phyloP scores from a whole-genome alignment of 1,284 basidiomycete species.

The Abortiporus biennis region DNA sequence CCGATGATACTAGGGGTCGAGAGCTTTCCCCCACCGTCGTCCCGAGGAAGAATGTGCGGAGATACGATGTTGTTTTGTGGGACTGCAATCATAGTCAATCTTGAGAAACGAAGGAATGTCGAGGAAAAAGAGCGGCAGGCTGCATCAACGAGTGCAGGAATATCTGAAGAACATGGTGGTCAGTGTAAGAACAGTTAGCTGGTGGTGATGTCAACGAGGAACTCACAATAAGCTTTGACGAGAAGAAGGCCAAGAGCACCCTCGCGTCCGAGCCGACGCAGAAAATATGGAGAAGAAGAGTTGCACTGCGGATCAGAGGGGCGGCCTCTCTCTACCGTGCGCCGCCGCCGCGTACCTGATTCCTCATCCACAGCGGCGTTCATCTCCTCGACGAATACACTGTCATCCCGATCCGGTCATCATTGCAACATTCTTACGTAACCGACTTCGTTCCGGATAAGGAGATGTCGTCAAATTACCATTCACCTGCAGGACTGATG shows the following conservation, averaged over 20 bases:
- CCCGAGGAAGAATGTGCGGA: neutral
- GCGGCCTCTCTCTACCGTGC: too few species aligned
- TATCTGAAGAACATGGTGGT: neutral
- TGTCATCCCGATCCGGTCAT: too few species aligned
- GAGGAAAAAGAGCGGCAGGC: slow-evolving; percentile 12
- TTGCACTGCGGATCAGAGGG: too few species aligned
- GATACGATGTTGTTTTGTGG: neutral
- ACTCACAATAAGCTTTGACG: too few species aligned
- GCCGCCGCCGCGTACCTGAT: too few species aligned
- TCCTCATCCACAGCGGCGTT: too few species aligned
- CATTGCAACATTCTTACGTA: neutral
- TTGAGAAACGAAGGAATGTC: slow-evolving; percentile 11
- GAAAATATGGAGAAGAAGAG: too few species aligned
- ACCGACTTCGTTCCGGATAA: slow-evolving; percentile 3
- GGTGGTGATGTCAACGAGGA: too few species aligned
- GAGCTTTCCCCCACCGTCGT: slow-evolving; percentile 11
- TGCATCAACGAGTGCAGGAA: neutral
- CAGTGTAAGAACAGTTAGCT: neutral
- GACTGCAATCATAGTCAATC: neutral
- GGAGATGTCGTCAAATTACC: slow-evolving; percentile 6
- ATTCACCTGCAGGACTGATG: slow-evolving; percentile 12
- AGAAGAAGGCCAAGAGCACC: too few species aligned
- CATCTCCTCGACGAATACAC: too few species aligned
- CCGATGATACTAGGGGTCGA: slow-evolving; percentile 39
- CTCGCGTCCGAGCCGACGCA: too few species aligned